Percentiles rank a stretch among this genome's conserved stretches.
Conservation (phyloP, 176 grass and related monocot species). For the Phoenix dactylifera region DNA sequence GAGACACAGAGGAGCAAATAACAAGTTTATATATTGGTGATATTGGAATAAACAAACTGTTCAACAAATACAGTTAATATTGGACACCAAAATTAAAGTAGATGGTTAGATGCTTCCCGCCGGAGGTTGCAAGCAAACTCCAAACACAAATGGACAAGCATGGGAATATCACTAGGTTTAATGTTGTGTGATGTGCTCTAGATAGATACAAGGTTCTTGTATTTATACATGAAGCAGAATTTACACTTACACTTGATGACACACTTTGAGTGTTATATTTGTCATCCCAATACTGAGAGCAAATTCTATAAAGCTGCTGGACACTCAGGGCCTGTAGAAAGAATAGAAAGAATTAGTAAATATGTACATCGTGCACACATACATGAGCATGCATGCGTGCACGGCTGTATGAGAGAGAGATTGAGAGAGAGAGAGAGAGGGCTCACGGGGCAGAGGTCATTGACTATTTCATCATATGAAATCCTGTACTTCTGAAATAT, state of each 20-base stretch:
- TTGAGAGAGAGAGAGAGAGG: background rate
- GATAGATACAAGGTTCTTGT: too few species aligned
- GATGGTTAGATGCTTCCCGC: too few species aligned
- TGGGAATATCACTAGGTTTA: too few species aligned
- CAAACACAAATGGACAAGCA: too few species aligned
- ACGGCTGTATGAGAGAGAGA: background rate
- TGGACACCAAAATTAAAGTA: too few species aligned
- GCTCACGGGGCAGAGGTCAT: slow-evolving; percentile 74
- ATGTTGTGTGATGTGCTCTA: too few species aligned
- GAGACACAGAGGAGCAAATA: too few species aligned
- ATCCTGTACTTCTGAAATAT: slow-evolving; percentile 93
- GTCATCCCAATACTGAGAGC: slow-evolving; percentile 93
- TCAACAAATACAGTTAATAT: too few species aligned
- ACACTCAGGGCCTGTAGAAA: slow-evolving; percentile 60
- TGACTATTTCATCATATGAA: slow-evolving; percentile 77
- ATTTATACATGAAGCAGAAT: background rate
- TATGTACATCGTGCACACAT: background rate
- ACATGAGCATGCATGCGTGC: background rate
- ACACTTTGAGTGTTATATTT: slow-evolving; percentile 91
- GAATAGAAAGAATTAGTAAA: slow-evolving; percentile 9
- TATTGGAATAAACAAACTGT: too few species aligned
- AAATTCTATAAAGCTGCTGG: slow-evolving; percentile 90
- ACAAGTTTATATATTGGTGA: too few species aligned
- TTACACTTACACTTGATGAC: slow-evolving; percentile 54
- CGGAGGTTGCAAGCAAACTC: too few species aligned